Evolutionary conservation across 768 basidiomycete genomes (phyloP).

Genomic region (Lentinus tigrinus): DNA sequence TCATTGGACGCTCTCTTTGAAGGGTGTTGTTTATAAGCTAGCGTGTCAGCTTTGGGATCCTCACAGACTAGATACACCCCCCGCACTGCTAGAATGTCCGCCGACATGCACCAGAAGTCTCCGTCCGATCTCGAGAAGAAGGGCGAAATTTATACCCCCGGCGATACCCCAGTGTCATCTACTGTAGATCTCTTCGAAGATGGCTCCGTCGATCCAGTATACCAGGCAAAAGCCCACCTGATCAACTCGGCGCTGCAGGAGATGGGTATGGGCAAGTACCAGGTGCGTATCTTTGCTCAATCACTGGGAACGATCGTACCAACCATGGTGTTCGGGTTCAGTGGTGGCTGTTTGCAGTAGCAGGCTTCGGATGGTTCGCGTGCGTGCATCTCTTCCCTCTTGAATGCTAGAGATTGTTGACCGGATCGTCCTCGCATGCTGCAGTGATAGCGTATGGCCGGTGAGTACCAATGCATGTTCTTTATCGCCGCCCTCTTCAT

Average conservation of each 20-base stretch:
- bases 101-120: constrained; percentile 5
- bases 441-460: constrained; percentile 72
- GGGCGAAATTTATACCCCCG: background rate
- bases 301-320: background rate
- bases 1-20: no score
- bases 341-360: constrained; percentile 64
- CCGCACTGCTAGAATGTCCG: background rate
- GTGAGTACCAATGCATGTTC: constrained; percentile 42
- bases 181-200: constrained; percentile 24
- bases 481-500: background rate
- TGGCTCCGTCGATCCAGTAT: constrained; percentile 40
- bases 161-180: background rate
- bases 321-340: constrained; percentile 22
- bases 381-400: constrained; percentile 33
- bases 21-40: background rate
- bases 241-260: constrained; percentile 48
- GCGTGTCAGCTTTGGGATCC: background rate
- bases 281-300: constrained; percentile 31
- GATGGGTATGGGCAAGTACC: constrained; percentile 58
- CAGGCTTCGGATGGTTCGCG: constrained; percentile 79
- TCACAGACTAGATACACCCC: background rate
- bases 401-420: background rate
- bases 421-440: background rate
- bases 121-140: constrained; percentile 3
- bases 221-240: constrained; percentile 47